Evolutionary conservation across 805 yeast genomes (phyloP).

Genomic region (Candida endomychidarum): DNA sequence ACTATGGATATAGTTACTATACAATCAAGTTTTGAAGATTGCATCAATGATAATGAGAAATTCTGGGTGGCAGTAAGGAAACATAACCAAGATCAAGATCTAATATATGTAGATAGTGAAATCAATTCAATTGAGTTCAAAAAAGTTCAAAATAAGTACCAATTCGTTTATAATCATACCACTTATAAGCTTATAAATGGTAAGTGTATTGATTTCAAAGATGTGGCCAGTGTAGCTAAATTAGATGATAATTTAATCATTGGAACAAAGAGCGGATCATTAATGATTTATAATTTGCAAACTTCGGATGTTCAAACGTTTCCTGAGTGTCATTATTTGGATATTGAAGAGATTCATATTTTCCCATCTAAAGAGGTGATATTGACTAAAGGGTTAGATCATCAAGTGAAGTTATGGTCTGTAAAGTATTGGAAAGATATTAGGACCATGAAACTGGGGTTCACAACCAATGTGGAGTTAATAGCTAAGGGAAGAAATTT

Average conservation of each 20-base stretch:
- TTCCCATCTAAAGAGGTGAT: slow-evolving; percentile 69
- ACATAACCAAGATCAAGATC: slow-evolving; percentile 1
- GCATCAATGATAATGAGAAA: slow-evolving; percentile 38
- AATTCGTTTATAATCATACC: slow-evolving; percentile 1
- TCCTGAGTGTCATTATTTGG: slow-evolving; percentile 46
- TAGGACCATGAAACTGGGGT: slow-evolving; percentile 49
- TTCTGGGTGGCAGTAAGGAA: slow-evolving; percentile 45
- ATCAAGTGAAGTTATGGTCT: slow-evolving; percentile 62
- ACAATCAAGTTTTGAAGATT: slow-evolving; percentile 48
- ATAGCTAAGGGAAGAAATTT: slow-evolving; percentile 70
- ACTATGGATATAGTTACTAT: slow-evolving; percentile 29
- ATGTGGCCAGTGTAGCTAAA: slow-evolving; percentile 9
- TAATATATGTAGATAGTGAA: not conserved
- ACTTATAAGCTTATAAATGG: slow-evolving; percentile 8
- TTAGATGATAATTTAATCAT: slow-evolving; percentile 13
- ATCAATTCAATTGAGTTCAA: slow-evolving; percentile 1
- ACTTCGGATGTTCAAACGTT: slow-evolving; percentile 7
- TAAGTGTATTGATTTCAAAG: slow-evolving; percentile 4
- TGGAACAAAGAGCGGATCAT: slow-evolving; percentile 17
- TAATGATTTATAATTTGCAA: slow-evolving; percentile 13
- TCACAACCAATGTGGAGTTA: slow-evolving; percentile 44
- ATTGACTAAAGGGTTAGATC: slow-evolving; percentile 59
- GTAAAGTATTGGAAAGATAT: slow-evolving; percentile 42
- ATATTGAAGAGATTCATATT: slow-evolving; percentile 43
- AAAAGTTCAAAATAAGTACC: slow-evolving; percentile 1